Base-by-base conservation (phyloP, 1,139 yeast species). In the Hyphopichia khmerensis region DNA sequence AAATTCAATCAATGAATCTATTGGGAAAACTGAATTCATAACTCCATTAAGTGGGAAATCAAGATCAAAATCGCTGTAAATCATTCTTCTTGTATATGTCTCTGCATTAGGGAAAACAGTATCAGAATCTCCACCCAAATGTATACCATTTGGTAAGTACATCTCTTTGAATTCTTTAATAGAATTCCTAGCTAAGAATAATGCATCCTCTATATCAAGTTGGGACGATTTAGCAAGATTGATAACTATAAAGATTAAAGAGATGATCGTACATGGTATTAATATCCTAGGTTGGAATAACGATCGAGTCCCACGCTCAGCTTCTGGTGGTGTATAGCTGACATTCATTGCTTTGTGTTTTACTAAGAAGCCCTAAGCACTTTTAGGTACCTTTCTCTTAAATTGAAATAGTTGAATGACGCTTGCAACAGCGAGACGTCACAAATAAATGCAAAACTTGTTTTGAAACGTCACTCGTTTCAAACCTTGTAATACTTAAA, bases 11-110 rank as follows among this genome's bases (percentile, higher is more conserved):
- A 58, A 42, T 29, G 73, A 60, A 48, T 73, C 78, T 21, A 73
- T 62, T 13, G 78, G 78, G 49, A 73, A 70, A 31, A 72, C 64
- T 14, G 75, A 62, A 51, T 67, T 69, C 38, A 72, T 60, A 43
- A 72, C 64, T 43, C 57, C 64, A 45, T 61, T 62, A 24, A 70
- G 52, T 1, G 76, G 75, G 45, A 64, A 64, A 35, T 70, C 74
- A 19, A 67, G 51, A 37, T 69, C 70, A 29, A 49, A 45, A 21
- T 30, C 30, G 11, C 7, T 11, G 7, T 17, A 19, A 6, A 29
- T 29, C 7, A n/a, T 29, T 29, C 24, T 36, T 13, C 39, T 27
- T 4, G 21, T 27, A 30, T 17, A 9, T 11, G 18, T 18, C 8
- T 16, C n/a, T 5, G 24, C 38, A 24, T 26, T 10, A 7, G 17